phyloP scores from a whole-genome alignment of 441 rosid genomes.

The Euphorbia corollata region DNA sequence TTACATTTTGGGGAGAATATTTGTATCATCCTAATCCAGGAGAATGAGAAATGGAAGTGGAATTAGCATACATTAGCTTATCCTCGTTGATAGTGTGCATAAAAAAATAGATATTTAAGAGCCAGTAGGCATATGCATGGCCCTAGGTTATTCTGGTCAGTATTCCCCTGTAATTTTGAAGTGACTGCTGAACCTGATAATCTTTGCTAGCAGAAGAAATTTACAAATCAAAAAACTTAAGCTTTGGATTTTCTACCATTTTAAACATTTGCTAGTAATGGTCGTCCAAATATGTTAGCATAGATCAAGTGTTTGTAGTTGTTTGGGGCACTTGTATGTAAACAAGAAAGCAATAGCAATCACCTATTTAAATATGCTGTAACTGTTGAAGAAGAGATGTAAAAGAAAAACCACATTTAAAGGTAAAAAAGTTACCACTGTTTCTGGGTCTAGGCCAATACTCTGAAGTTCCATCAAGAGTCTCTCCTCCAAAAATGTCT shows the following conservation, averaged over 20 bases:
- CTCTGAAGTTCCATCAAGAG: slow-evolving; percentile 49
- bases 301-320: neutral
- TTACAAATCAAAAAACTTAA: neutral
- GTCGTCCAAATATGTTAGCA: neutral
- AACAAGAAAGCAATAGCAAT: neutral
- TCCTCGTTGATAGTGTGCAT: neutral
- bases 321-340: slow-evolving; percentile 1
- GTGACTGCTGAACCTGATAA: neutral
- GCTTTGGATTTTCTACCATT: neutral
- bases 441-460: slow-evolving; percentile 39
- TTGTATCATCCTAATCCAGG: neutral
- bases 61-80: neutral
- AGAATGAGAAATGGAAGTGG: neutral
- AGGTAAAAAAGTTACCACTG: slow-evolving; percentile 34
- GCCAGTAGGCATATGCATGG: neutral
- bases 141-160: neutral
- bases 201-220: neutral
- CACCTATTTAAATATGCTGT: neutral
- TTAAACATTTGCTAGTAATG: neutral
- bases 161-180: neutral
- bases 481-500: slow-evolving; percentile 33
- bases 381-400: neutral
- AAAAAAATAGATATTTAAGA: neutral
- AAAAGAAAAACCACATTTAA: too few relatives aligned
- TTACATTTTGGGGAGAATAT: neutral